A percentile compares a stretch with the other conserved stretches of the same genome.
Conservation (phyloP, 805 yeast species). For the Kluyveromyces aestuarii region DNA sequence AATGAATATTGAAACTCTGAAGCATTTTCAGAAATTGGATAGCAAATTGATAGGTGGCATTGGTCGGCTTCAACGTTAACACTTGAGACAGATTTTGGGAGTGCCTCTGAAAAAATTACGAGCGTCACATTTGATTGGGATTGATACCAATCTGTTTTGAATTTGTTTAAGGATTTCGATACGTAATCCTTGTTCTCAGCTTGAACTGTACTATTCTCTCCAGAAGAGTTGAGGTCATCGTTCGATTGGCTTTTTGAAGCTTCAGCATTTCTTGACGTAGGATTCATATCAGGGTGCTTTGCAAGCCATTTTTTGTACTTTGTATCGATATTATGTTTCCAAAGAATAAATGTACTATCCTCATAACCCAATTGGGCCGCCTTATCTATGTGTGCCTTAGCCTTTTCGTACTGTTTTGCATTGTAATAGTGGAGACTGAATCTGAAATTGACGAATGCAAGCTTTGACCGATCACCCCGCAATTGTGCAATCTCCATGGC, state of each 20-base stretch:
- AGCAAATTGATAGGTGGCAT: slow-evolving; percentile 28
- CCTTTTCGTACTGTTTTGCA: slow-evolving; percentile 32
- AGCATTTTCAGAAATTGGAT: slow-evolving; percentile 20
- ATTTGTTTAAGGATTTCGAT: neutral
- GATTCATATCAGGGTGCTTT: slow-evolving; percentile 1
- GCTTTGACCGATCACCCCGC: slow-evolving; percentile 37
- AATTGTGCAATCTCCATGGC: slow-evolving; percentile 39
- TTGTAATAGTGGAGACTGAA: slow-evolving; percentile 40
- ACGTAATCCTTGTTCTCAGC: neutral
- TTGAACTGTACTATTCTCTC: neutral
- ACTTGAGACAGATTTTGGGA: slow-evolving; percentile 36
- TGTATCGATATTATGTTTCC: slow-evolving; percentile 27
- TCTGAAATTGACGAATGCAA: slow-evolving; percentile 41
- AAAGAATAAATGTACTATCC: slow-evolving; percentile 41
- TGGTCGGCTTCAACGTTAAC: slow-evolving; percentile 31
- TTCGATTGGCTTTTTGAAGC: neutral
- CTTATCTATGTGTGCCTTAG: slow-evolving; percentile 34
- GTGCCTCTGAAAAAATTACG: slow-evolving; percentile 60
- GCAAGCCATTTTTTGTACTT: slow-evolving; percentile 12
- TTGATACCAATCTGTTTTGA: slow-evolving; percentile 70
- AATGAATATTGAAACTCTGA: slow-evolving; percentile 52
- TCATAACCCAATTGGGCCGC: slow-evolving; percentile 35
- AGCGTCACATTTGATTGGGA: slow-evolving; percentile 45
- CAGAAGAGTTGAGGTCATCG: neutral
- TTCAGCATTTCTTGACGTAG: neutral